phyloP scores from a whole-genome alignment of 495 filamentous ascomycete genomes.

The Penicillium chermesinum region DNA sequence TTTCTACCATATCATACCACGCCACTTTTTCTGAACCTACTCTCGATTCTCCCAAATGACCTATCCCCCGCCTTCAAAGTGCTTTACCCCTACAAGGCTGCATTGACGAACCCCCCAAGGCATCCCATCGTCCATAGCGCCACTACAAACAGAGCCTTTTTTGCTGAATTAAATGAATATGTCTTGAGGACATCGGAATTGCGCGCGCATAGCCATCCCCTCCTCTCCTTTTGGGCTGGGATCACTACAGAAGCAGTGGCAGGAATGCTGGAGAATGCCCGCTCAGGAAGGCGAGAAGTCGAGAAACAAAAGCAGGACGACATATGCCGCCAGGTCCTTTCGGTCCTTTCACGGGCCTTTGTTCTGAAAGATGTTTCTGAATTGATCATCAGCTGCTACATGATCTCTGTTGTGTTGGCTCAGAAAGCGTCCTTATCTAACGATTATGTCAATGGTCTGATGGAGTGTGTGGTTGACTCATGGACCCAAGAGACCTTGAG shows the following conservation, averaged over 20 bases:
- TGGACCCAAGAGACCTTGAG: constrained; percentile 67
- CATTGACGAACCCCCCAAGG: constrained; percentile 67
- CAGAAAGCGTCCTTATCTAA: constrained; percentile 75
- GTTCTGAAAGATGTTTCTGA: constrained; percentile 66
- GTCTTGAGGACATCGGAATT: constrained; percentile 61
- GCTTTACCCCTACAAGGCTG: constrained; percentile 74
- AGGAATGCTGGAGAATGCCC: constrained; percentile 67
- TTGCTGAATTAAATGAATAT: constrained; percentile 67
- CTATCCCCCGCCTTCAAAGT: constrained; percentile 74
- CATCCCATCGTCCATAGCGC: constrained; percentile 75
- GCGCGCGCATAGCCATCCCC: constrained; percentile 64
- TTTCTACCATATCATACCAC: constrained; percentile 89
- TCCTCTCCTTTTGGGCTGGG: constrained; percentile 85
- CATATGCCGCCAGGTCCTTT: constrained; percentile 66
- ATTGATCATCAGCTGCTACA: constrained; percentile 78
- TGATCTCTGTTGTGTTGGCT: constrained; percentile 78
- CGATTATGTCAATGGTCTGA: constrained; percentile 66
- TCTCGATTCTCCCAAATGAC: constrained; percentile 72
- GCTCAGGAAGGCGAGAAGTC: constrained; percentile 61
- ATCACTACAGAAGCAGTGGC: constrained; percentile 76
- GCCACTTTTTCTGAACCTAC: constrained; percentile 70
- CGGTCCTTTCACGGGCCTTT: constrained; percentile 70
- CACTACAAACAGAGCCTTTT: constrained; percentile 64
- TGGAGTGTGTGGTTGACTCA: constrained; percentile 74
- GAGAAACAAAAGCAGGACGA: constrained; percentile 73